Conservation (phyloP, 352 stramenopile species). For the Globisporangium abappressorium region DNA sequence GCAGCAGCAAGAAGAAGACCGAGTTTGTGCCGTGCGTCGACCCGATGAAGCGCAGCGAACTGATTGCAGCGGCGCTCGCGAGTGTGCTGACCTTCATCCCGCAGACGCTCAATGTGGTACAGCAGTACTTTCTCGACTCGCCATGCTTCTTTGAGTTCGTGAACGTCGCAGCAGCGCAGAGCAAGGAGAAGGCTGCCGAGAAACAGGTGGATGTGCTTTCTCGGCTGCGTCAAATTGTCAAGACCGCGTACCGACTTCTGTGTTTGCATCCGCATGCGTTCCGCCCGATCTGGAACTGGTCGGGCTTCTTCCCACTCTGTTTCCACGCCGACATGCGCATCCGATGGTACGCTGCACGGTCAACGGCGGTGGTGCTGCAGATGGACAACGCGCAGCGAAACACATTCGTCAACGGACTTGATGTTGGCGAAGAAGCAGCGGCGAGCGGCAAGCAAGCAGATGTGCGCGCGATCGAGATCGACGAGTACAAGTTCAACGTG, state of each 20-base stretch:
- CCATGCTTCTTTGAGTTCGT: constrained; percentile 79
- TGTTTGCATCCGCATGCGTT: constrained; percentile 50
- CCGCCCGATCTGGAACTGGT: constrained; percentile 75
- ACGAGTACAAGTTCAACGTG: constrained; percentile 45
- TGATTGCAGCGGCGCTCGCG: constrained; percentile 47
- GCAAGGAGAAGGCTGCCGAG: constrained; percentile 30
- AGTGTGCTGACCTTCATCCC: constrained; percentile 55
- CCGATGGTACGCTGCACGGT: constrained; percentile 62
- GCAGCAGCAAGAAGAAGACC: background rate
- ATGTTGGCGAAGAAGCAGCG: constrained; percentile 44
- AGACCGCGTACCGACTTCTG: constrained; percentile 59
- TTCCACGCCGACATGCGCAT: constrained; percentile 59
- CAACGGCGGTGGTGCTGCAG: constrained; percentile 55
- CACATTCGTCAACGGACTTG: constrained; percentile 53
- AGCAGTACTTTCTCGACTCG: constrained; percentile 60
- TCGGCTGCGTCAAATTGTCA: constrained; percentile 55
- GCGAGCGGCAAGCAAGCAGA: constrained; percentile 29
- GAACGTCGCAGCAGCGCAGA: constrained; percentile 38
- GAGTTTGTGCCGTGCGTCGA: constrained; percentile 37
- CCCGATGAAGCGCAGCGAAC: constrained; percentile 48
- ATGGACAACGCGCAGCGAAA: constrained; percentile 71
- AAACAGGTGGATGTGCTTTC: constrained; percentile 21
- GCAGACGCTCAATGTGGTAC: constrained; percentile 48
- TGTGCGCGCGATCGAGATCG: constrained; percentile 56
- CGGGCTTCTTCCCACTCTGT: constrained; percentile 73